These are phyloP conservation scores for Alternaria sp. DNA, from an alignment of 2,329 filamentous ascomycete genomes.

Conservation along the genomic window DNA sequence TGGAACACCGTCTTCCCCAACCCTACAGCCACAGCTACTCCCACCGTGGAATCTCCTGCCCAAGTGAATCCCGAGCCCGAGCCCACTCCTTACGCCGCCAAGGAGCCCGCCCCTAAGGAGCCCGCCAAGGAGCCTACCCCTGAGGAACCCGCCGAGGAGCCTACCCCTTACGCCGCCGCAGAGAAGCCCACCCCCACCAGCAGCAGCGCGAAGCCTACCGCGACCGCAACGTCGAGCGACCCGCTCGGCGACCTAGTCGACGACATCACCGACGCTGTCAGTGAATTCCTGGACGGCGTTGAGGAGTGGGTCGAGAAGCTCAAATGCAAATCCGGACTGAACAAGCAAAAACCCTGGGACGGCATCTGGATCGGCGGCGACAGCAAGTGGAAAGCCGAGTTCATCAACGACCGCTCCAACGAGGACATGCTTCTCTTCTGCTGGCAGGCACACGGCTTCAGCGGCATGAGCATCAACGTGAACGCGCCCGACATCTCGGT, in stretches of 20 bases:
- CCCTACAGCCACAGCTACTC: conserved; percentile 22
- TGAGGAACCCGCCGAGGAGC: conserved; percentile 18
- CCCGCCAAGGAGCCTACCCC: conserved; percentile 14
- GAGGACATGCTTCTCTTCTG: conserved; percentile 48
- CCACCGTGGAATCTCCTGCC: conserved; percentile 20
- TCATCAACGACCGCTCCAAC: conserved; percentile 46
- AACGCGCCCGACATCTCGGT: conserved; percentile 51
- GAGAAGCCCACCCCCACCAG: conserved; percentile 12
- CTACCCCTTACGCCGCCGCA: conserved; percentile 16
- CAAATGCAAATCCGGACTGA: conserved; percentile 38
- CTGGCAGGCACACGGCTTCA: conserved; percentile 48
- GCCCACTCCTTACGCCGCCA: conserved; percentile 18
- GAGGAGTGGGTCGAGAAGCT: conserved; percentile 31
- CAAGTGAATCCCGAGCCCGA: conserved; percentile 24
- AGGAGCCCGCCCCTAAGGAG: conserved; percentile 1
- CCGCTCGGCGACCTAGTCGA: conserved; percentile 8
- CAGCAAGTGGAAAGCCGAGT: conserved; percentile 46
- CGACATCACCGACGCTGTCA: conserved; percentile 20
- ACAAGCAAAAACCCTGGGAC: conserved; percentile 41
- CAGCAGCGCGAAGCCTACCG: conserved; percentile 15
- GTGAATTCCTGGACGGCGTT: conserved; percentile 28
- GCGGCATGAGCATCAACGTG: conserved; percentile 50
- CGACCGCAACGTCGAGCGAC: conserved; percentile 6
- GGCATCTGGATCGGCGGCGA: conserved; percentile 50
- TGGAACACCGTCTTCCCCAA: conserved; percentile 35